Conservation (phyloP, 768 basidiomycete genomes). For the Lactarius psammicola region DNA sequence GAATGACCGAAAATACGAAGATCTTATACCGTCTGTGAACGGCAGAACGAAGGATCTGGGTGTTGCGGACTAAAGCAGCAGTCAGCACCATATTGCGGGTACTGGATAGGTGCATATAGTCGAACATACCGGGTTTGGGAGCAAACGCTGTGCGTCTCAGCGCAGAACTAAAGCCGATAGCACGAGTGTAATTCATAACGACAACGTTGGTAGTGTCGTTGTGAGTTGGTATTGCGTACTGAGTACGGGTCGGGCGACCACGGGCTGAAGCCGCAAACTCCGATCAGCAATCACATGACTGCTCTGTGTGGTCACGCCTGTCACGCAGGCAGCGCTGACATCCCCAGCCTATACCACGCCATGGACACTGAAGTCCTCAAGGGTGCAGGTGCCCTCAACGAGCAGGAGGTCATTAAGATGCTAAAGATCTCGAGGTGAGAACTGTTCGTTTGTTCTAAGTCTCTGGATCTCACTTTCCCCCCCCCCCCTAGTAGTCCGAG, state of each 20-base stretch:
- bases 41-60: conserved; percentile 16
- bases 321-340: too few species aligned
- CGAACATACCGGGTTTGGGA: conserved; percentile 34
- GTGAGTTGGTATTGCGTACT: background rate
- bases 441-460: background rate
- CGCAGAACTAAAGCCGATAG: conserved; percentile 56
- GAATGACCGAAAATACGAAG: background rate
- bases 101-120: background rate
- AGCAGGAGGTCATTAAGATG: conserved; percentile 88
- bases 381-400: conserved; percentile 76
- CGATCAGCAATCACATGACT: background rate
- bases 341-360: too few species aligned
- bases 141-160: conserved; percentile 51
- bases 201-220: background rate
- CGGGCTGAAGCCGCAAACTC: background rate
- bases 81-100: background rate
- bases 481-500: conserved; percentile 71
- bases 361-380: conserved; percentile 65
- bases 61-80: conserved; percentile 27
- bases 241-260: background rate
- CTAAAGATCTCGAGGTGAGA: conserved; percentile 84
- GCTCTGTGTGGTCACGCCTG: too few species aligned
- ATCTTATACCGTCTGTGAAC: conserved; percentile 29
- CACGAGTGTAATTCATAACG: conserved; percentile 46
- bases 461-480: background rate